Conservation (phyloP, 1,284 basidiomycete genomes). For the Naganishia sp. region DNA sequence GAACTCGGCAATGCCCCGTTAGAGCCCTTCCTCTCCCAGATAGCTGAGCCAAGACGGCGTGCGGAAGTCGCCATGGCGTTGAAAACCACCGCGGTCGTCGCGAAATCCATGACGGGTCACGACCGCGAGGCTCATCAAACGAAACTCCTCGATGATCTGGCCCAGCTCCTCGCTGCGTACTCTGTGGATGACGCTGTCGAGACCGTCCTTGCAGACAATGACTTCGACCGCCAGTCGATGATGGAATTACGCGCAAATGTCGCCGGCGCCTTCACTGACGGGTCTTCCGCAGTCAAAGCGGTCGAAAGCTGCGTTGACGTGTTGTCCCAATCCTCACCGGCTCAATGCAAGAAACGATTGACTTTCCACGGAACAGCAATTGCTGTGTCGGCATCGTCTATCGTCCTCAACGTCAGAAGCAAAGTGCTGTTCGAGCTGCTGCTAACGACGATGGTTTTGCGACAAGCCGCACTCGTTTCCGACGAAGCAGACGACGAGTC, state of each 20-base stretch:
- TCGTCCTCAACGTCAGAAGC: conserved; percentile 45
- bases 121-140: conserved; percentile 12
- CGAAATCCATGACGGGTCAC: conserved; percentile 13
- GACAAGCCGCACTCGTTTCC: conserved; percentile 39
- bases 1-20: neutral
- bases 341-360: conserved; percentile 17
- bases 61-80: conserved; percentile 6
- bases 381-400: conserved; percentile 45
- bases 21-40: conserved; percentile 2
- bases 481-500: conserved; percentile 39
- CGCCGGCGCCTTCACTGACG: neutral
- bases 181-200: conserved; percentile 21
- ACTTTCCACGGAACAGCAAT: conserved; percentile 47
- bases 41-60: conserved; percentile 3
- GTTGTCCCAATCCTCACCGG: conserved; percentile 37
- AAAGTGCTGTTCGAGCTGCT: conserved; percentile 47
- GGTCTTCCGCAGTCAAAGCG: neutral
- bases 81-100: conserved; percentile 3
- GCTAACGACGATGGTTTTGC: conserved; percentile 47
- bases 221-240: conserved; percentile 9
- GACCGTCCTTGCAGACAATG: conserved; percentile 6
- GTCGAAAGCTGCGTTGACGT: conserved; percentile 34
- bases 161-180: conserved; percentile 10
- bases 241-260: neutral
- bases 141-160: conserved; percentile 12